phyloP scores from a whole-genome alignment of 148 eudicot species.

The Persicaria maculosa region DNA sequence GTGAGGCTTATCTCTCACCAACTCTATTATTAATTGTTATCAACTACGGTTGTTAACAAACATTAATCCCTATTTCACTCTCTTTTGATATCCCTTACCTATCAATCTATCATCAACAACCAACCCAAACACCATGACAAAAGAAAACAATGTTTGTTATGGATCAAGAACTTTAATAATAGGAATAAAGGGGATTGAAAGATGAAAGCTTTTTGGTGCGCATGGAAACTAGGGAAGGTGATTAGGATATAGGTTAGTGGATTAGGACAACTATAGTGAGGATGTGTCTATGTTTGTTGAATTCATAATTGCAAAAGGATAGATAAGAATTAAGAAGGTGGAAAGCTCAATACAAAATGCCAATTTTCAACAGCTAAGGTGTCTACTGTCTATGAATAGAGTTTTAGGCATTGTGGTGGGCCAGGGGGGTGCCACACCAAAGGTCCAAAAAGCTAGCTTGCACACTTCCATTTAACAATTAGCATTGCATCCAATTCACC shows the following conservation, averaged over 20 bases:
- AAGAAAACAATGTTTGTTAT: too few relatives aligned
- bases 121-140: too few relatives aligned
- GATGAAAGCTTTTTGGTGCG: slow-evolving; percentile 4
- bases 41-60: too few relatives aligned
- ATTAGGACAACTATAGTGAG: slow-evolving; percentile 5
- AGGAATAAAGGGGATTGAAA: background rate
- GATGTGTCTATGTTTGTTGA: slow-evolving; percentile 6
- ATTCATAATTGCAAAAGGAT: slow-evolving; percentile 5
- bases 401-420: slow-evolving; percentile 1
- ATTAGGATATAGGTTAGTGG: slow-evolving; percentile 9
- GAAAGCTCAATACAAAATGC: background rate
- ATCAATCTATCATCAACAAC: too few relatives aligned
- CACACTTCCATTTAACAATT: too few relatives aligned
- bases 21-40: too few relatives aligned
- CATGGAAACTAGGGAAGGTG: slow-evolving; percentile 1
- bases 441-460: background rate
- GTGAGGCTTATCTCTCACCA: too few relatives aligned
- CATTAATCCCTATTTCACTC: too few relatives aligned
- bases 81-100: too few relatives aligned
- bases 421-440: background rate
- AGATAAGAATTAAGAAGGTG: background rate
- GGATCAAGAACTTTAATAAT: background rate
- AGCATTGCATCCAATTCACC: background rate
- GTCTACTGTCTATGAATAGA: too few relatives aligned
- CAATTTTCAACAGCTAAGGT: slow-evolving; percentile 1